Evolutionary conservation across 495 filamentous ascomycete genomes (phyloP).

Genomic region (Xylaria nigripes): DNA sequence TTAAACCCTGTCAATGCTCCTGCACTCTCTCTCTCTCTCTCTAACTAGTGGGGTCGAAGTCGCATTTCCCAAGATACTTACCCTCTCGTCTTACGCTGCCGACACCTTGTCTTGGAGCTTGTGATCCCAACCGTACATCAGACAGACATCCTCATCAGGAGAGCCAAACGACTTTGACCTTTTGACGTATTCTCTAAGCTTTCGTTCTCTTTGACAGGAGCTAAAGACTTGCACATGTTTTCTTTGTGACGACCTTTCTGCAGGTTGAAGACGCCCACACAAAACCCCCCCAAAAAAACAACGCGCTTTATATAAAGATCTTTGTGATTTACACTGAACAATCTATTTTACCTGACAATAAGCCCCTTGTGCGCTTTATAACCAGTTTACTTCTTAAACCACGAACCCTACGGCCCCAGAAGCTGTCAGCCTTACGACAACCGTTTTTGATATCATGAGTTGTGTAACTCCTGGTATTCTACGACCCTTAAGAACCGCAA

Average conservation of each 20-base stretch:
- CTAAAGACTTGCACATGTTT: not conserved
- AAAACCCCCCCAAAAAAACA: not conserved
- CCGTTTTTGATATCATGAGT: conserved; percentile 3
- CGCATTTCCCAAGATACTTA: not conserved
- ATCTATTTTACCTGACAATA: conserved; percentile 9
- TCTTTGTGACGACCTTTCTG: not conserved
- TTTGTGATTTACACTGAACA: conserved; percentile 9
- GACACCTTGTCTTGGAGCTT: not conserved
- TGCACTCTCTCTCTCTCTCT: not conserved
- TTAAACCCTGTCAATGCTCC: not conserved
- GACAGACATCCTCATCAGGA: not conserved
- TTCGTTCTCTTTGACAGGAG: not conserved
- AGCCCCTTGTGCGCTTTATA: conserved; percentile 7
- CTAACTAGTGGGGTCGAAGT: not conserved
- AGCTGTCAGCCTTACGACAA: not conserved
- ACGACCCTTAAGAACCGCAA: not conserved
- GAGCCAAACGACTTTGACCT: not conserved
- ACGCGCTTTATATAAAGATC: conserved; percentile 12
- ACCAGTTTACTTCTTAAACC: conserved; percentile 3
- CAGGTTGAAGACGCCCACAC: conserved; percentile 3
- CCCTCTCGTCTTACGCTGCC: not conserved
- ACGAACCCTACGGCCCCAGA: not conserved
- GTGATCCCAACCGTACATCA: not conserved
- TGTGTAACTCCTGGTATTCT: not conserved
- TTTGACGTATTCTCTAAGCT: not conserved